Evolutionary conservation across 208 protist genomes (phyloP), one percentile per base, ranked within the genome.

Genomic region (Novymonas esmeraldas): DNA sequence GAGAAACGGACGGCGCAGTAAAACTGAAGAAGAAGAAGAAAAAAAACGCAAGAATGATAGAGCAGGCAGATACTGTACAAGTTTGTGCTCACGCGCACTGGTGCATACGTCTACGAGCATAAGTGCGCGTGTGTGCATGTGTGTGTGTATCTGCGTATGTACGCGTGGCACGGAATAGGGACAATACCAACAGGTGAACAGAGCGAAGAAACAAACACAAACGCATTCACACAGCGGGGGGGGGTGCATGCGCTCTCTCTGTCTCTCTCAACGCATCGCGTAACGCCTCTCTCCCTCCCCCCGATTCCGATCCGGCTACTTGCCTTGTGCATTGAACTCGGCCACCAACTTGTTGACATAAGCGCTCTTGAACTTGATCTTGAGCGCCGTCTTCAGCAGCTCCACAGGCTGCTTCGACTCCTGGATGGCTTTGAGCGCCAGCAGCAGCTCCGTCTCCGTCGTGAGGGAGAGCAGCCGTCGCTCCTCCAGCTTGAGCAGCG

Each of bases 281-380:
- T n/a, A n/a, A n/a, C n/a, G n/a, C n/a, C n/a, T n/a, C n/a, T n/a
- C n/a, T 42, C 3, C 13, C 20, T 4, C 39, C 6, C 39, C 56
- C 22, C 16, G 16, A 6, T 26, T 16, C 24, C 36, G 11, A 11
- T 1, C 14, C 1, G 14, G 1, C 18, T 46, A 61, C 26, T 56
- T 62, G 24, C 3, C 16, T 62, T 59, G 39, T 4, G 51, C 41
- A 2, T 63, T 34, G 44, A 73, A 87, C 48, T 78, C 58, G 10
- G 29, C 51, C n/a, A 67, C 52, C 10, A 83, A 31, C 20, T 54
- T 49, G 7, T 68, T 50, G 33, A 95, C 59, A 6, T 79, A 56
- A 5, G 36, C 38, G 7, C 82, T 94, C 44, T 87, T 86, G 58
- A 97, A 92, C 28, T 87, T 84, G 22, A 95, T 79, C 6, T 78